Evolutionary conservation across 495 filamentous ascomycete species (phyloP), one percentile per base, ranked within the genome.

Genomic region (Pyronema domesticum): DNA sequence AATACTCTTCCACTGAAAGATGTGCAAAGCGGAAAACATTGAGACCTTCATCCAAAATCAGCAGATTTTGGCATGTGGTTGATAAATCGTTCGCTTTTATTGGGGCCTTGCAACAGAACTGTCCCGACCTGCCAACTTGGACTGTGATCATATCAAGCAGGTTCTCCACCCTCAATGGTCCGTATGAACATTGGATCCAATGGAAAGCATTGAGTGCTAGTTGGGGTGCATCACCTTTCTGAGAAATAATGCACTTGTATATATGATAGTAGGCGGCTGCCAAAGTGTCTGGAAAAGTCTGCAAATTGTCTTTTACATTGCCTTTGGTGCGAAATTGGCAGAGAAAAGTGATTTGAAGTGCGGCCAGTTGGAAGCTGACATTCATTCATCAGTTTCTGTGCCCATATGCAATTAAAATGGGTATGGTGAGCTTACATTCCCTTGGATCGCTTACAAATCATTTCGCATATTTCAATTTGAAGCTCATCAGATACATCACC

Each of bases 1-100:
- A 7, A 30, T 50, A 65, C 15, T 67, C 64, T n/a, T 58, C 35
- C 33, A 67, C 63, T n/a, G 64, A 65, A 11, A 65, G 46, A n/a
- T n/a, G n/a, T n/a, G n/a, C n/a, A n/a, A n/a, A n/a, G n/a, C n/a
- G n/a, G n/a, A n/a, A n/a, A n/a, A n/a, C n/a, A n/a, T n/a, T n/a
- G n/a, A n/a, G n/a, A n/a, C n/a, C n/a, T n/a, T n/a, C n/a, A n/a
- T n/a, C n/a, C n/a, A n/a, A n/a, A n/a, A n/a, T n/a, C n/a, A n/a
- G n/a, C n/a, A n/a, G n/a, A n/a, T n/a, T n/a, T n/a, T n/a, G n/a
- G n/a, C n/a, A n/a, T n/a, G n/a, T n/a, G n/a, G n/a, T n/a, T n/a
- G n/a, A n/a, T n/a, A n/a, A n/a, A n/a, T n/a, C n/a, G n/a, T n/a
- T n/a, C n/a, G n/a, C n/a, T n/a, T n/a, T n/a, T n/a, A n/a, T 65